Evolutionary conservation across 345 rosid species (phyloP).

Genomic region (Melaleuca alternifolia): DNA sequence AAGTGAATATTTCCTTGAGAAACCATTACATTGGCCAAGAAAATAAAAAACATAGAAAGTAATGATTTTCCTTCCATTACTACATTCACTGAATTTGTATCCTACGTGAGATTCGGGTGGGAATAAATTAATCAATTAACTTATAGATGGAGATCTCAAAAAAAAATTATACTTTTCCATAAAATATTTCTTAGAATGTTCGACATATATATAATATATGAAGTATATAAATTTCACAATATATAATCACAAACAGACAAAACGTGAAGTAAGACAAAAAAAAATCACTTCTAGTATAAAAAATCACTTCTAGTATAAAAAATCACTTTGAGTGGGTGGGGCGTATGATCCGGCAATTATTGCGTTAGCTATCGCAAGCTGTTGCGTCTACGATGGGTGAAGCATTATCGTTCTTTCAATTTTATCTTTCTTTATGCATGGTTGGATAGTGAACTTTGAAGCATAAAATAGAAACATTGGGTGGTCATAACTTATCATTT

Average conservation of each 20-base stretch:
- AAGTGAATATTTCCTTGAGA: not conserved
- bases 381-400: not conserved
- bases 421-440: not conserved
- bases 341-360: not conserved
- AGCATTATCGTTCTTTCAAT: not conserved
- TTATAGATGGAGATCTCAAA: not conserved
- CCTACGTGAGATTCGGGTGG: not conserved
- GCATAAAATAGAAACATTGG: not conserved
- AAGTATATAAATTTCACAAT: not conserved
- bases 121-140: not conserved
- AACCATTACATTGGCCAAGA: not conserved
- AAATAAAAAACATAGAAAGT: not conserved
- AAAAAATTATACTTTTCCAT: not conserved
- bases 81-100: not conserved
- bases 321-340: not conserved
- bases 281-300: not conserved
- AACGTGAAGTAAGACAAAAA: not conserved
- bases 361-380: not conserved
- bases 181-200: not conserved
- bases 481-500: not conserved
- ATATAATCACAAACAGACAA: not conserved
- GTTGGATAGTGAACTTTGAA: not conserved
- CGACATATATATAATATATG: not conserved
- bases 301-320: not conserved
- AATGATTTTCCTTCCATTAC: not conserved